These are phyloP conservation scores for Eutrema yunnanense DNA, from an alignment of 345 rosid species.

Conservation along the genomic window DNA sequence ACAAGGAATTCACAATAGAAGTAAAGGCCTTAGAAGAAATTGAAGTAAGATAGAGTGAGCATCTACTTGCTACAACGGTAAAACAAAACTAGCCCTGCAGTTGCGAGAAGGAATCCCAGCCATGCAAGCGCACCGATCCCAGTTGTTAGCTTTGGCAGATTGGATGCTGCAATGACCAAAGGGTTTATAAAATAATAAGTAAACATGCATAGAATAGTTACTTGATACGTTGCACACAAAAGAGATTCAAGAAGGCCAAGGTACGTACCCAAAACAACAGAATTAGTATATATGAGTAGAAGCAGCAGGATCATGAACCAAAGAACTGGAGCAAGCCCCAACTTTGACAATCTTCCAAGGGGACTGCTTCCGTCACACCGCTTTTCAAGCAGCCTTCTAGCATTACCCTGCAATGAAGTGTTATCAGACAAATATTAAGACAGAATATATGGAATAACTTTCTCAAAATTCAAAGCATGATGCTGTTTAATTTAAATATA, in stretches of 20 bases:
- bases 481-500: neutral
- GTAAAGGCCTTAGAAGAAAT: neutral
- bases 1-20: neutral
- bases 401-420: conserved; percentile 66
- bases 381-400: conserved; percentile 81
- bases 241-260: conserved; percentile 11
- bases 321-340: conserved; percentile 85
- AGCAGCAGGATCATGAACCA: conserved; percentile 64
- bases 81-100: conserved; percentile 67
- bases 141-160: conserved; percentile 69
- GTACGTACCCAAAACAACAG: conserved; percentile 65
- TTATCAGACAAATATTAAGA: conserved; percentile 11
- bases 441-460: neutral
- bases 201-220: neutral
- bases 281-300: conserved; percentile 56
- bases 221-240: conserved; percentile 18
- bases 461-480: neutral
- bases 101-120: conserved; percentile 71
- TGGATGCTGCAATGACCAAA: conserved; percentile 49
- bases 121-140: conserved; percentile 82
- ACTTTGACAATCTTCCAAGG: conserved; percentile 70
- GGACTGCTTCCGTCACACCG: conserved; percentile 63
- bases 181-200: conserved; percentile 6
- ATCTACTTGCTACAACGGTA: conserved; percentile 92
- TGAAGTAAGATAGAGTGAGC: neutral